These are phyloP conservation scores for Penicillium longicatenatum DNA, from an alignment of 495 filamentous ascomycete genomes.

Conservation along the genomic window DNA sequence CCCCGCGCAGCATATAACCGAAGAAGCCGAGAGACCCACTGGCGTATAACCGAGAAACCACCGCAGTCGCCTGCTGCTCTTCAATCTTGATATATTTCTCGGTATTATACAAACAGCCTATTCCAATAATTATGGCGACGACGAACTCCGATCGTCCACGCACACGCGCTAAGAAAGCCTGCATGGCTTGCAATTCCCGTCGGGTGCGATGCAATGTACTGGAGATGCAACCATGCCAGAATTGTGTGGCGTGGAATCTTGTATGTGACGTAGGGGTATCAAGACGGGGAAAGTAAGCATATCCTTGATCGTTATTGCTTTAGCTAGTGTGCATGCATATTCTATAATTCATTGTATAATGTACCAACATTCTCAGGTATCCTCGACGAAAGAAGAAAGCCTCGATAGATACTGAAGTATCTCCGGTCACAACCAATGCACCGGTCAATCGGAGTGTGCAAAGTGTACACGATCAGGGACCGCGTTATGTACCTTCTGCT, in stretches of 20 bases:
- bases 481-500: slow-evolving; percentile 17
- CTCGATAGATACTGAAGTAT: slow-evolving; percentile 3
- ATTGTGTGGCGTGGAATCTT: slow-evolving; percentile 41
- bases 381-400: slow-evolving; percentile 28
- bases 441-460: not conserved
- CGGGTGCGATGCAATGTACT: slow-evolving; percentile 52
- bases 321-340: not conserved
- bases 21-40: slow-evolving; percentile 26
- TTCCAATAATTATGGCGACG: slow-evolving; percentile 15
- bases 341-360: not conserved
- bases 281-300: slow-evolving; percentile 45
- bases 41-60: slow-evolving; percentile 19
- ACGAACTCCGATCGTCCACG: slow-evolving; percentile 19
- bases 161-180: slow-evolving; percentile 46
- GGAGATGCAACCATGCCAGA: slow-evolving; percentile 45
- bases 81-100: not conserved
- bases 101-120: slow-evolving; percentile 18
- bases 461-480: not conserved
- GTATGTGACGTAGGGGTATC: slow-evolving; percentile 46
- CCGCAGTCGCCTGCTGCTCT: slow-evolving; percentile 1
- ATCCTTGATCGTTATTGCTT: not conserved
- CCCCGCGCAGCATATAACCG: slow-evolving; percentile 23
- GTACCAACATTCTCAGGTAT: slow-evolving; percentile 19
- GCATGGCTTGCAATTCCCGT: slow-evolving; percentile 46
- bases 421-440: not conserved